Conservation (phyloP, 805 yeast genomes). For the Metschnikowia continentalis region DNA sequence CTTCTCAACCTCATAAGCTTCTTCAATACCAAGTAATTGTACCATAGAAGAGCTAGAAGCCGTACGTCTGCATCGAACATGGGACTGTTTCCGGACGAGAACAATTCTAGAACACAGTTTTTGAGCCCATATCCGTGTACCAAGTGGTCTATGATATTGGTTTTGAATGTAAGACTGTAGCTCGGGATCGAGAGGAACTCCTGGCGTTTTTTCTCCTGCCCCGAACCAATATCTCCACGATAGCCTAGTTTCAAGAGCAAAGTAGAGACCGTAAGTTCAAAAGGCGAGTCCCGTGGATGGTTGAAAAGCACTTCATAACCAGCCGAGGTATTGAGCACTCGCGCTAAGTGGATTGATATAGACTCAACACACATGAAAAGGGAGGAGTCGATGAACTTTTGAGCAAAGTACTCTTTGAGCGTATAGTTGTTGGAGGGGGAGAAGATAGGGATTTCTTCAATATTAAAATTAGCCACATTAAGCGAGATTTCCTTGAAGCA, state of each 20-base stretch:
- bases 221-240: slow-evolving; percentile 3
- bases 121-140: slow-evolving; percentile 34
- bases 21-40: slow-evolving; percentile 28
- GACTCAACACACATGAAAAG: slow-evolving; percentile 11
- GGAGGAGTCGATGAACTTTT: neutral
- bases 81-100: slow-evolving; percentile 36
- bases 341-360: slow-evolving; percentile 8
- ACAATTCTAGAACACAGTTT: slow-evolving; percentile 34
- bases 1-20: slow-evolving; percentile 24
- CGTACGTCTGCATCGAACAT: slow-evolving; percentile 33
- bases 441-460: slow-evolving; percentile 13
- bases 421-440: slow-evolving; percentile 10
- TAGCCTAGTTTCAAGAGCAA: slow-evolving; percentile 30
- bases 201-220: slow-evolving; percentile 9
- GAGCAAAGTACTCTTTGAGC: slow-evolving; percentile 9
- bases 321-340: slow-evolving; percentile 19
- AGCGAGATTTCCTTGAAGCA: slow-evolving; percentile 14
- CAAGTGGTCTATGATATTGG: slow-evolving; percentile 32
- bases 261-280: slow-evolving; percentile 30
- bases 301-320: slow-evolving; percentile 39
- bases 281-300: slow-evolving; percentile 26
- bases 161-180: slow-evolving; percentile 30
- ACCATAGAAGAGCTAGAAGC: slow-evolving; percentile 30
- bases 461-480: slow-evolving; percentile 6
- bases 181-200: slow-evolving; percentile 36